Conservation (phyloP, 805 yeast genomes). For the Schizosaccharomyces japonicus region DNA sequence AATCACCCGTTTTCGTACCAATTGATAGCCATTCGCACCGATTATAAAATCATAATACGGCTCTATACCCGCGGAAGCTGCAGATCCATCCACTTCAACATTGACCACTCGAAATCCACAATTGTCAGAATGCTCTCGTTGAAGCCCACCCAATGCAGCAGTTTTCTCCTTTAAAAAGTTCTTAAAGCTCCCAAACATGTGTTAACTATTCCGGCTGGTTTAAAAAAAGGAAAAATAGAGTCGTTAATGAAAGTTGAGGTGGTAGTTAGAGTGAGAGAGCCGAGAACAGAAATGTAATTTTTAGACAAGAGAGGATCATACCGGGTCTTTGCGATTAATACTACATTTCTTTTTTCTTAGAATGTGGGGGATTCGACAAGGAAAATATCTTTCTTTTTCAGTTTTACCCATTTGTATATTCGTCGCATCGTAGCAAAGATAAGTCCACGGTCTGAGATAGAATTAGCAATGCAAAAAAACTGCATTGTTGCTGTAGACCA, state of each 20-base stretch:
- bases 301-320: not conserved
- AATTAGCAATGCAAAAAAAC: not conserved
- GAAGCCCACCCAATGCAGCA: not conserved
- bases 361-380: not conserved
- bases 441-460: not conserved
- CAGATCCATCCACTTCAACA: conserved; percentile 25
- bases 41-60: conserved; percentile 72
- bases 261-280: not conserved
- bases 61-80: conserved; percentile 35
- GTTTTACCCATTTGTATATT: not conserved
- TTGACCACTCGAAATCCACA: conserved; percentile 36
- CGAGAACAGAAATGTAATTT: not conserved
- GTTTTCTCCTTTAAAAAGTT: not conserved
- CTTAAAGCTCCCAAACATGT: conserved; percentile 2
- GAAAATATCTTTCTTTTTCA: not conserved
- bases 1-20: conserved; percentile 12
- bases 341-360: not conserved
- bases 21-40: conserved; percentile 51
- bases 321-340: too few relatives aligned
- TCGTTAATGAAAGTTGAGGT: not conserved
- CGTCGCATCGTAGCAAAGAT: not conserved
- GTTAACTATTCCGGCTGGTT: not conserved
- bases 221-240: not conserved
- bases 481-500: not conserved
- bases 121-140: not conserved